Evolutionary conservation across 352 stramenopile genomes (phyloP).

Genomic region (Phytophthora pluvialis): DNA sequence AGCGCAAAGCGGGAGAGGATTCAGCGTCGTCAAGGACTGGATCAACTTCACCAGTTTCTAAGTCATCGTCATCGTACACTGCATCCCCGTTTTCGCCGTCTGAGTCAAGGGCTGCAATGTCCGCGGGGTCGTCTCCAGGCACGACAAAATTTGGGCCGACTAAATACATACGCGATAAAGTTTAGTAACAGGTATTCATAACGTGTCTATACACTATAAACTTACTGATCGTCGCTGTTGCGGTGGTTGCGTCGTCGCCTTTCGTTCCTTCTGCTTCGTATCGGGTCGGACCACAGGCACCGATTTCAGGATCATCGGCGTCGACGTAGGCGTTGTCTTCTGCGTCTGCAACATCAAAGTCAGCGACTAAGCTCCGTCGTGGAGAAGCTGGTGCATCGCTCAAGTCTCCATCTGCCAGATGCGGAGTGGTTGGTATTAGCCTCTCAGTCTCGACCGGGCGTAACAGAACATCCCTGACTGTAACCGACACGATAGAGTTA

Average conservation of each 20-base stretch:
- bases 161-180: conserved; percentile 18
- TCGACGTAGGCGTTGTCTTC: too few relatives aligned
- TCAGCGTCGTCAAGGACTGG: background rate
- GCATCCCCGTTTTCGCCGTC: background rate
- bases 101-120: conserved; percentile 12
- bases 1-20: conserved; percentile 2
- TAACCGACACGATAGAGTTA: background rate
- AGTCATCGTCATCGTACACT: conserved; percentile 12
- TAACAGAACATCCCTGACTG: too few relatives aligned
- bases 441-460: background rate
- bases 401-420: background rate
- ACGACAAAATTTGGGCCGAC: conserved; percentile 3
- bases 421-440: conserved; percentile 1
- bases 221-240: background rate
- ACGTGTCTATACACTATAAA: conserved; percentile 3
- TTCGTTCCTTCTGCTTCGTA: too few relatives aligned
- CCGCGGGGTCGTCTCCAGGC: background rate
- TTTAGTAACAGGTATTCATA: conserved; percentile 7
- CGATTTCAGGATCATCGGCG: too few relatives aligned
- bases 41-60: background rate
- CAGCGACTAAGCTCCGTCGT: background rate
- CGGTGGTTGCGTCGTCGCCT: too few relatives aligned
- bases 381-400: too few relatives aligned
- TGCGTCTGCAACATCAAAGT: background rate
- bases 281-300: background rate